Evolutionary conservation across 1,284 basidiomycete species (phyloP).

Genomic region (Microbotryum violaceum): DNA sequence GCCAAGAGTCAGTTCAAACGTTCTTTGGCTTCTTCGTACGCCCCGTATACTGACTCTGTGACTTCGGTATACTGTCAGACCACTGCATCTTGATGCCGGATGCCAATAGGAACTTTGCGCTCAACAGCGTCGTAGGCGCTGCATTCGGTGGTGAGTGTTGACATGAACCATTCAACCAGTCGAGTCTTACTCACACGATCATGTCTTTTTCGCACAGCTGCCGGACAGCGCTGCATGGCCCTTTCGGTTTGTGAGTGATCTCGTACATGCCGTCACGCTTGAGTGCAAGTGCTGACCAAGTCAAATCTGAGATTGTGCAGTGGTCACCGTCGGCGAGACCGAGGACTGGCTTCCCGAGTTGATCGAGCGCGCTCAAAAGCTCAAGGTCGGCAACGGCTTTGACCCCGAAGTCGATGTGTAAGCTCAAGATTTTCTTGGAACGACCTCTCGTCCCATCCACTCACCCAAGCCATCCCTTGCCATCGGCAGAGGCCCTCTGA

Average conservation of each 20-base stretch:
- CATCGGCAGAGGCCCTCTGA: conserved; percentile 71
- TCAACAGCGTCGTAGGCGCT: conserved; percentile 90
- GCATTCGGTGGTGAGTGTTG: conserved; percentile 71
- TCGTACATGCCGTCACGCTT: background rate
- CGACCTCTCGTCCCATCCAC: background rate
- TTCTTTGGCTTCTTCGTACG: background rate
- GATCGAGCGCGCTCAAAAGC: conserved; percentile 67
- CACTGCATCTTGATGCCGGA: conserved; percentile 93
- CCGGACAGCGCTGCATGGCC: conserved; percentile 95
- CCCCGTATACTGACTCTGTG: background rate
- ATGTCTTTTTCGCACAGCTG: conserved; percentile 49
- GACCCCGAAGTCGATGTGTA: conserved; percentile 79
- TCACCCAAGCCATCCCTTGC: background rate
- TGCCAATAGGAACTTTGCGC: conserved; percentile 85
- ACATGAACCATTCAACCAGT: background rate
- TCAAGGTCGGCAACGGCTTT: conserved; percentile 85
- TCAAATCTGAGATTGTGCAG: conserved; percentile 43
- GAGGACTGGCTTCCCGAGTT: conserved; percentile 80
- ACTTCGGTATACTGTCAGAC: conserved; percentile 40
- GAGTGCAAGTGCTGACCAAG: background rate
- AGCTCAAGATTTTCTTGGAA: conserved; percentile 34
- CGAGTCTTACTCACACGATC: background rate
- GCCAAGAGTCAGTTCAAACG: conserved; percentile 59
- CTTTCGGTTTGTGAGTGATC: conserved; percentile 65
- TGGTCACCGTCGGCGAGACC: conserved; percentile 74